Evolutionary conservation across 495 filamentous ascomycete species (phyloP), one percentile per base, ranked within the genome.

Genomic region (Venustampulla echinocandica): DNA sequence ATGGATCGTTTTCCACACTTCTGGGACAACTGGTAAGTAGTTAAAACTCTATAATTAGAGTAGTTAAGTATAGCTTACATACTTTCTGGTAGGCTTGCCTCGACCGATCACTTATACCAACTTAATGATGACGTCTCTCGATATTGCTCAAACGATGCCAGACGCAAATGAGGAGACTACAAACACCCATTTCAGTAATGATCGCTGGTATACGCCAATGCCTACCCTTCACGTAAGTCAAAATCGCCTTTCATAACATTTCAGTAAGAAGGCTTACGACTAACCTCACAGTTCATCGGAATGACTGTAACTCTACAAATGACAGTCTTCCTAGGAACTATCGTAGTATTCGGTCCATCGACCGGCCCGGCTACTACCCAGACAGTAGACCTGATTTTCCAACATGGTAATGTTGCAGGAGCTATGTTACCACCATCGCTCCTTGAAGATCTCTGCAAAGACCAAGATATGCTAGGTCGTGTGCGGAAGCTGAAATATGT

Each of bases 1-100:
- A 0, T 46, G 64, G 1, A 24, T 69, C 3, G 60, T 80, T 9
- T 55, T 81, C 11, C 78, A 82, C 48, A 81, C 77, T 6, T 80
- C 75, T 20, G 78, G 78, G 18, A 75, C 73, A 22, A 82, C 34
- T 27, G 45, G 42, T 20, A 14, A 35, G 30, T 10, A 37, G 36
- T 9, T n/a, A 44, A 19, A 9, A 7, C 34, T 11, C 17, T n/a
- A 10, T 15, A 18, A 9, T 9, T 37, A 37, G 5, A 15, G 6
- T 42, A 4, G 5, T 4, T 10, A 42, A 37, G 6, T 37, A 37
- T 10, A 10, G 34, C 9, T 15, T 6, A 15, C 7, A 30, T 30
- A 13, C 6, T 6, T 13, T n/a, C n/a, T n/a, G n/a, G 27, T 76
- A 3, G 78, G 69, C 3, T 50, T 71, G 11, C 69, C 78, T 0